phyloP scores from a whole-genome alignment of 257 asterid genomes.

The Ilex asprella region DNA sequence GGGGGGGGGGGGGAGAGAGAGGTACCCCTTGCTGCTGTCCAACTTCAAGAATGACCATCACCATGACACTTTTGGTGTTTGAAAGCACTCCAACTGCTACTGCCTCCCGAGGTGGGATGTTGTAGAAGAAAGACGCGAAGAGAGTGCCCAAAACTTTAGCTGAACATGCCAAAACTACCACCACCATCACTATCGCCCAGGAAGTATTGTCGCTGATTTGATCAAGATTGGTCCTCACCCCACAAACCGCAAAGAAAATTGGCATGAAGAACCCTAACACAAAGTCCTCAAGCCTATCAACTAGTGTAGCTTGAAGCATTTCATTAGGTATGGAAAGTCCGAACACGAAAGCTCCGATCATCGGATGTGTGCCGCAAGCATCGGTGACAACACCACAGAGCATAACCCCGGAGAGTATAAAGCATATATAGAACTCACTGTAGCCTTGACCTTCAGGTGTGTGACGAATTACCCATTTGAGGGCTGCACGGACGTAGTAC shows the following conservation, averaged over 20 bases:
- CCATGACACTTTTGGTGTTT: slow-evolving; percentile 69
- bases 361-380: slow-evolving; percentile 75
- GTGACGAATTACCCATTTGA: slow-evolving; percentile 56
- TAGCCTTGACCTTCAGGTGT: slow-evolving; percentile 79
- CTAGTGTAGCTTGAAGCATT: slow-evolving; percentile 55
- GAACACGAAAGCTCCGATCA: slow-evolving; percentile 78
- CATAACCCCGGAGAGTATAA: slow-evolving; percentile 45
- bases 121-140: slow-evolving; percentile 23
- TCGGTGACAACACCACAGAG: slow-evolving; percentile 57
- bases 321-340: slow-evolving; percentile 74
- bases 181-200: slow-evolving; percentile 20
- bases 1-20: background rate
- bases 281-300: slow-evolving; percentile 71
- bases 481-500: slow-evolving; percentile 51
- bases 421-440: slow-evolving; percentile 71
- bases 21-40: slow-evolving; percentile 72
- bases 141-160: slow-evolving; percentile 49
- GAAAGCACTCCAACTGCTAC: slow-evolving; percentile 55
- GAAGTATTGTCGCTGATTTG: slow-evolving; percentile 5
- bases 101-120: slow-evolving; percentile 43
- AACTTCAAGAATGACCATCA: slow-evolving; percentile 63
- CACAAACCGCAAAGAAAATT: slow-evolving; percentile 65
- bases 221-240: slow-evolving; percentile 54
- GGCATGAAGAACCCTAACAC: slow-evolving; percentile 80
- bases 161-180: slow-evolving; percentile 28